Conservation (phyloP, 345 rosid species). For the Rhodamnia argentea region DNA sequence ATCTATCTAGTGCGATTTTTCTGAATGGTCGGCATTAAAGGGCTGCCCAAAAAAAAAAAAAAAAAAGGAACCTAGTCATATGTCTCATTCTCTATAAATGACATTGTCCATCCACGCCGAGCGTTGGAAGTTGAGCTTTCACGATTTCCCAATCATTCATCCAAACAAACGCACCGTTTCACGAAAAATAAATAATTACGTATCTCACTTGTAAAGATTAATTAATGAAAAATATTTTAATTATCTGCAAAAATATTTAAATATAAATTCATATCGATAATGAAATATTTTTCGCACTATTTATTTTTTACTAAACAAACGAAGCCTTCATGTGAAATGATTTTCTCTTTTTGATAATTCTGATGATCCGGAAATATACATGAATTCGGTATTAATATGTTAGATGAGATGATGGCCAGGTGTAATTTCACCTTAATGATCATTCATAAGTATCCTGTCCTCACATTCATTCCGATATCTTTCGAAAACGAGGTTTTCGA, state of each 20-base stretch:
- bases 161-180: background rate
- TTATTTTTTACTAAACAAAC: no score
- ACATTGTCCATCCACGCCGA: background rate
- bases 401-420: background rate
- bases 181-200: no score
- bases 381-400: no score
- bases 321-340: background rate
- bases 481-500: background rate
- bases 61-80: background rate
- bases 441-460: fast-evolving
- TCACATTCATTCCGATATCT: fast-evolving
- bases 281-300: no score
- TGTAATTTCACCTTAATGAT: background rate
- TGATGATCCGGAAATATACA: background rate
- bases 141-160: background rate
- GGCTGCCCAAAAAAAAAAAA: no score
- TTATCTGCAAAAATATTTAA: no score
- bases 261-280: no score
- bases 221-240: no score
- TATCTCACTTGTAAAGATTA: no score
- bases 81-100: background rate
- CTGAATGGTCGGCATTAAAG: background rate
- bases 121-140: background rate
- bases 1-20: background rate
- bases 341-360: background rate